These are phyloP conservation scores for Papiliotrema nemorosa DNA, from an alignment of 1,284 basidiomycete species.

Conservation along the genomic window DNA sequence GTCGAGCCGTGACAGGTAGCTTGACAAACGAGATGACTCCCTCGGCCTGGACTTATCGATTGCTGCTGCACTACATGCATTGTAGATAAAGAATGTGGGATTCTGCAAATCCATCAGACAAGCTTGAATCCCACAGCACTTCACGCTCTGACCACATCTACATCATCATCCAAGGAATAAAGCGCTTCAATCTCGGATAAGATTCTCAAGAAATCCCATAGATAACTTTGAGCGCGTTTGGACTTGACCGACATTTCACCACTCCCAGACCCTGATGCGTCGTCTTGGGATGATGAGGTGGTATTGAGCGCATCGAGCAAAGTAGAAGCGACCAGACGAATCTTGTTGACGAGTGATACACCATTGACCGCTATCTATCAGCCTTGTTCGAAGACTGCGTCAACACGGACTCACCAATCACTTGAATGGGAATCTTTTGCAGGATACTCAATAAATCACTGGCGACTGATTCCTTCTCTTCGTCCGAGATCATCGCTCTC, in stretches of 20 bases:
- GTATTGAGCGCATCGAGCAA: slow-evolving; percentile 68
- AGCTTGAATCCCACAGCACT: too few species aligned
- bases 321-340: slow-evolving; percentile 82
- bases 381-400: too few species aligned
- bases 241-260: slow-evolving; percentile 52
- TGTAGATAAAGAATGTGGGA: too few species aligned
- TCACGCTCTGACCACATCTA: too few species aligned
- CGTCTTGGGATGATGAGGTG: not conserved
- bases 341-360: slow-evolving; percentile 69
- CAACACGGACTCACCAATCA: slow-evolving; percentile 55
- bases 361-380: slow-evolving; percentile 64
- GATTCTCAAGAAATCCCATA: slow-evolving; percentile 81
- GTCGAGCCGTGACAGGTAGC: too few species aligned
- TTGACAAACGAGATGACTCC: too few species aligned
- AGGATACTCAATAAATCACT: slow-evolving; percentile 71
- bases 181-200: slow-evolving; percentile 71
- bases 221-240: slow-evolving; percentile 66
- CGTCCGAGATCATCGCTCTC: slow-evolving; percentile 15
- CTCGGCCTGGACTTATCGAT: too few species aligned
- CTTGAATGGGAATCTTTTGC: slow-evolving; percentile 84
- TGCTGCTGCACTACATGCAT: too few species aligned
- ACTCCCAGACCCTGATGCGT: not conserved
- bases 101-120: too few species aligned
- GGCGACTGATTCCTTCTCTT: slow-evolving; percentile 30
- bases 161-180: slow-evolving; percentile 38